A percentile compares a stretch with the other conserved stretches of the same genome.
phyloP scores from a whole-genome alignment of 305 asterid genomes.

The Nicotiana rustica region DNA sequence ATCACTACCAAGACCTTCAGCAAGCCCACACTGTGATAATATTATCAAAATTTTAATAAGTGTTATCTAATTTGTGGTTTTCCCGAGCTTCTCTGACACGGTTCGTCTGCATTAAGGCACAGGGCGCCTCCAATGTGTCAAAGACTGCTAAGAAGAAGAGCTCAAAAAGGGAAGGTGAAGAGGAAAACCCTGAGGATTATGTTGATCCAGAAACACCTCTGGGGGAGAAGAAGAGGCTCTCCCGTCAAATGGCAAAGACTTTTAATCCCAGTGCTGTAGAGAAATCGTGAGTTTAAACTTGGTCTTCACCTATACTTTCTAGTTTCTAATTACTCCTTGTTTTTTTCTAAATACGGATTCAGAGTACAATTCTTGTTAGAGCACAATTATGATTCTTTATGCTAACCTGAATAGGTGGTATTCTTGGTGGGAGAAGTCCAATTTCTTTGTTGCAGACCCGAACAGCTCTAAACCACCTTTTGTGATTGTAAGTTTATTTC shows the following conservation, averaged over 20 bases:
- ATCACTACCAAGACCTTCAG: not conserved
- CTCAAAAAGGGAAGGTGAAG: slow-evolving; percentile 63
- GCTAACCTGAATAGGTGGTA: slow-evolving; percentile 70
- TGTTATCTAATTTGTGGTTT: not conserved
- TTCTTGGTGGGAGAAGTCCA: slow-evolving; percentile 93
- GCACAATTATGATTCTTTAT: slow-evolving; percentile 24
- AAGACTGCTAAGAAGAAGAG: slow-evolving; percentile 80
- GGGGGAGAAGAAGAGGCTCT: slow-evolving; percentile 82
- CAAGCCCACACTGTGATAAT: not conserved
- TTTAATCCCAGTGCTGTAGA: slow-evolving; percentile 83
- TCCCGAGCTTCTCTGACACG: slow-evolving; percentile 25
- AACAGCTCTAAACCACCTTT: slow-evolving; percentile 85
- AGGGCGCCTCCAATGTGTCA: slow-evolving; percentile 59
- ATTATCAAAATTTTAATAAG: not conserved
- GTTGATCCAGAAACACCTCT: slow-evolving; percentile 76
- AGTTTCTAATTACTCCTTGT: slow-evolving; percentile 14
- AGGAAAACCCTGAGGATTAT: slow-evolving; percentile 78
- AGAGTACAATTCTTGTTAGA: slow-evolving; percentile 12
- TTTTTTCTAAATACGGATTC: not conserved
- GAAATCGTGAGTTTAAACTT: slow-evolving; percentile 63
- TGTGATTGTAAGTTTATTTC: slow-evolving; percentile 76
- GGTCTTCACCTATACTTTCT: slow-evolving; percentile 22
- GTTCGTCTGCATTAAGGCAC: slow-evolving; percentile 56
- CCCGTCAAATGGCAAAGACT: slow-evolving; percentile 84
- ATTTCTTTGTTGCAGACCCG: slow-evolving; percentile 81